These are phyloP conservation scores for Cryptococcus sp. DNA, from an alignment of 1,284 basidiomycete genomes.

Conservation along the genomic window DNA sequence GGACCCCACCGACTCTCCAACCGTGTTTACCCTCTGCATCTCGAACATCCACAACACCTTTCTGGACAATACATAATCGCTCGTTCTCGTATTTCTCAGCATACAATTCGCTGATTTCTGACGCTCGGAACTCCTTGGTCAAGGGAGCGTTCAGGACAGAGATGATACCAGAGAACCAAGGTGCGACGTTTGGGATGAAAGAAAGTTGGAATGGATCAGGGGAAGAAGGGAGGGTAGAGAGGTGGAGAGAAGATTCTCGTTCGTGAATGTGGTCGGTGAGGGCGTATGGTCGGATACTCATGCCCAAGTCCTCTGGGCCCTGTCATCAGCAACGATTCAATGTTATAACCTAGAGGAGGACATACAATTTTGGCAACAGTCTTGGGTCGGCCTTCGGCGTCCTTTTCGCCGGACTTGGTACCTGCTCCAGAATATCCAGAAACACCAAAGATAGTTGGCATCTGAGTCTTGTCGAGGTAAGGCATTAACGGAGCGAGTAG, in stretches of 20 bases:
- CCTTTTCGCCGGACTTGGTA: constrained; percentile 64
- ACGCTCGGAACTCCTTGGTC: constrained; percentile 59
- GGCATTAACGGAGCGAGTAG: constrained; percentile 83
- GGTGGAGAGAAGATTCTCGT: constrained; percentile 81
- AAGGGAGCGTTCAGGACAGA: constrained; percentile 80
- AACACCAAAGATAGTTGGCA: constrained; percentile 85
- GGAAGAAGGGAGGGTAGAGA: constrained; percentile 53
- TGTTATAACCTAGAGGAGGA: background rate
- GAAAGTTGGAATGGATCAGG: constrained; percentile 59
- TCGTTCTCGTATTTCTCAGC: constrained; percentile 73
- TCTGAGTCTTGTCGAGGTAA: constrained; percentile 60
- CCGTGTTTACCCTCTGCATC: constrained; percentile 81
- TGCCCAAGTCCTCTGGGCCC: constrained; percentile 65
- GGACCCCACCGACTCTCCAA: constrained; percentile 87
- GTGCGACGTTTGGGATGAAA: constrained; percentile 82
- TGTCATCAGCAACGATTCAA: constrained; percentile 2
- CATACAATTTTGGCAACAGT: constrained; percentile 75
- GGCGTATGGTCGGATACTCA: constrained; percentile 77
- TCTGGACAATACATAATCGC: constrained; percentile 63
- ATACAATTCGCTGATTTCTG: constrained; percentile 70
- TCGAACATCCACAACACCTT: constrained; percentile 68
- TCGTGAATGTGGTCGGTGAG: constrained; percentile 99
- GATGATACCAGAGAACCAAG: constrained; percentile 97
- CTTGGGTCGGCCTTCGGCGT: constrained; percentile 63
- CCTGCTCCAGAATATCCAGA: constrained; percentile 95